Base-by-base conservation (phyloP, 352 stramenopile genomes). In the Phytophthora syringae region DNA sequence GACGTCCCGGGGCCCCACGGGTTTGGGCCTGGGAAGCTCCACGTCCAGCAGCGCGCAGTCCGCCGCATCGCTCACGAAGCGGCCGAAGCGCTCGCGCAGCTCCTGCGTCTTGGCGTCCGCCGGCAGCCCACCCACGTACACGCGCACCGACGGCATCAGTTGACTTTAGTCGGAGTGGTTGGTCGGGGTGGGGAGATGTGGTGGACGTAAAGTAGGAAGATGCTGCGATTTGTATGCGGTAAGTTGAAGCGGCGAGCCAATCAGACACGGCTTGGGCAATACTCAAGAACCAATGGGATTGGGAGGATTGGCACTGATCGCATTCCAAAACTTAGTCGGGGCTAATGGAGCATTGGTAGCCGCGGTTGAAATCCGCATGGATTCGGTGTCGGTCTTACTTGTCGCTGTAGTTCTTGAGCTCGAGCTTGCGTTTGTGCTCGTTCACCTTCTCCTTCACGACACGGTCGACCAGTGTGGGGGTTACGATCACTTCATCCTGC, bases 371-470 rank as follows among this genome's bases (percentile, higher is more conserved):
- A n/a, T n/a, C n/a, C n/a, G n/a, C n/a, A n/a, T n/a, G n/a, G n/a
- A n/a, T n/a, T n/a, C n/a, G n/a, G n/a, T n/a, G n/a, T n/a, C n/a
- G 30, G 32, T 39, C 16, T 43, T 16, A 70, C 60, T 58, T 62
- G 0, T 79, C 74, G 27, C 21, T 84, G 65, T 87, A 85, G 48
- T 75, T 72, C 20, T 80, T 86, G 16, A 92, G 62, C 39, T 81
- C 66, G 3, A 80, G 52, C 58, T 93, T 93, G 34, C 83, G 81
- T 49, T 82, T 80, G 72, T 93, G 85, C 45, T 93, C 85, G 24
- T 89, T 75, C 2, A 89, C 76, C 50, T 93, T 93, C 18, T 92
- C 83, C n/a, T 62, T 60, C 1, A 92, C 69, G 5, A 93, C 83
- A 21, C 82, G 80, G 16, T 86, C 67, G 2, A 93, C 60, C 10